Conservation (phyloP, 768 basidiomycete genomes). For the Lentinus brumalis region DNA sequence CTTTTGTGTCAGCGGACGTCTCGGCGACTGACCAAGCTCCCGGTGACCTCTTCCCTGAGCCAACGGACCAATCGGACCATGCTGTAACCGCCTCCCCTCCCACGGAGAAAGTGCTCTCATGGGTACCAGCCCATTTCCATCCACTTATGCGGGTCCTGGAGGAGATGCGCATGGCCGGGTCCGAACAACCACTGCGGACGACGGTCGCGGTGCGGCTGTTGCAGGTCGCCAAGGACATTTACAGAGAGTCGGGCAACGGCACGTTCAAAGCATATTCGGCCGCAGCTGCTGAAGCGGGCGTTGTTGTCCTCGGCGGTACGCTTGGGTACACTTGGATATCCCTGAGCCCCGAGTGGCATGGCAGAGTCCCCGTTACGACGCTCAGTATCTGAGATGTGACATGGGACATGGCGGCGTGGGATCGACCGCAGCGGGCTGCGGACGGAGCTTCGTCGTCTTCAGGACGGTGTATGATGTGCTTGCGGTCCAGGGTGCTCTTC, state of each 20-base stretch:
- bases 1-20: too few species aligned
- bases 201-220: background rate
- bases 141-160: slow-evolving; percentile 10
- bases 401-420: background rate
- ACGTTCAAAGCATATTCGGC: slow-evolving; percentile 25
- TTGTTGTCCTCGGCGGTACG: slow-evolving; percentile 9
- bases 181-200: background rate
- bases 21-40: too few species aligned
- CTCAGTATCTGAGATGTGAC: background rate
- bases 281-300: slow-evolving; percentile 19
- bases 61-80: too few species aligned
- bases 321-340: slow-evolving; percentile 6
- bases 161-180: background rate
- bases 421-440: background rate
- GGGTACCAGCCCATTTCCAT: slow-evolving; percentile 6
- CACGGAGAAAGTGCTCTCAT: background rate
- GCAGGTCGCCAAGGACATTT: background rate
- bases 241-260: slow-evolving; percentile 9
- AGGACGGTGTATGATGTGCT: background rate
- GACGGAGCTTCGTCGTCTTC: background rate
- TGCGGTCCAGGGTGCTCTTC: background rate
- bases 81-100: background rate
- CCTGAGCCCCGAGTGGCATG: slow-evolving; percentile 5
- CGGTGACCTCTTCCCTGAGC: too few species aligned
- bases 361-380: background rate